Evolutionary conservation across 495 filamentous ascomycete genomes (phyloP), one percentile per base, ranked within the genome.

Genomic region (Oidiodendron maius): DNA sequence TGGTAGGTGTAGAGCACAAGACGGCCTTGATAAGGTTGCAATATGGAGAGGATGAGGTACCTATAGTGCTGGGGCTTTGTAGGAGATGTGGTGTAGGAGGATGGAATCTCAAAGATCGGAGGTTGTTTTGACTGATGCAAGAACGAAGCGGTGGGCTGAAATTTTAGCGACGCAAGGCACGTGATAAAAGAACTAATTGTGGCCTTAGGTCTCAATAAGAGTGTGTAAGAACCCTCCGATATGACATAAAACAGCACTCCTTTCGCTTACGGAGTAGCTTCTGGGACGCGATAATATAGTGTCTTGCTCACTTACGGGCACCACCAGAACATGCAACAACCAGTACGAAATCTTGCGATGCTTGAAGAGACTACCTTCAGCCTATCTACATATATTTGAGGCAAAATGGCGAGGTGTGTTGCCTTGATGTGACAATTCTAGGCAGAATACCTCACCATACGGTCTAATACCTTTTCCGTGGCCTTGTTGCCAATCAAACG

Each of bases 61-160:
- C 39, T 46, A 32, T 39, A 21, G 38, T 51, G 39, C 16, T 44
- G 40, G 21, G 20, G 17, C 18, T 28, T 9, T 47, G 44, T 39
- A 12, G 49, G 44, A 50, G 52, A 59, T 42, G 52, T 59, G 57
- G 52, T 46, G 52, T 32, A 40, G 32, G 44, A 36, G 52, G 51
- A 52, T 52, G 52, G 45, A 45, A 34, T 50, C 32, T 46, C 41
- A 38, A 48, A 44, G 40, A 25, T 53, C 38, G 18, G 48, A 51
- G 46, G 50, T 43, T 58, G 55, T 55, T 51, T 55, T 54, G 45
- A 39, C 39, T 9, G 40, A 45, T 49, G 48, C 41, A 43, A 44
- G 34, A 10, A 8, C 15, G 34, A 37, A 28, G 50, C 45, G 41
- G 47, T 41, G 36, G 20, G 22, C 20, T 26, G 18, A 48, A 53